Evolutionary conservation across 495 filamentous ascomycete species (phyloP).

Genomic region (Trichocladium uniseriatum): DNA sequence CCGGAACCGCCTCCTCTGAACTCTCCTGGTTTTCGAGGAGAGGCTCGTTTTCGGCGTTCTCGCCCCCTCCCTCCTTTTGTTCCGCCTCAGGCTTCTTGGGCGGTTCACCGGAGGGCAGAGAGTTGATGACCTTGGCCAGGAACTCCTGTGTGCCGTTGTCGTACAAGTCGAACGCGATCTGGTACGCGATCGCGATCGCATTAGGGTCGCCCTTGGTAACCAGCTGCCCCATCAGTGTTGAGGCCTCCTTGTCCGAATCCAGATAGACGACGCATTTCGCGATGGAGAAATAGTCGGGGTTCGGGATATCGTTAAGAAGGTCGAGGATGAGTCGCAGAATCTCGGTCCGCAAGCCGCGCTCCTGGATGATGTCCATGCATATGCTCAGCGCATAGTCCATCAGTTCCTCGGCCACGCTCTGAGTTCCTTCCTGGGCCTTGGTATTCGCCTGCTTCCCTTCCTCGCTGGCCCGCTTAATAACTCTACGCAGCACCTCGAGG

Average conservation of each 20-base stretch:
- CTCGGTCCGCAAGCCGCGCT: constrained; percentile 68
- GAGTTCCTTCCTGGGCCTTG: constrained; percentile 35
- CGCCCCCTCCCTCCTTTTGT: constrained; percentile 43
- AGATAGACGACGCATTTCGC: constrained; percentile 97
- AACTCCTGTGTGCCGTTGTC: constrained; percentile 98
- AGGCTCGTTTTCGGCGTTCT: constrained; percentile 38
- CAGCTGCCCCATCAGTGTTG: constrained; percentile 73
- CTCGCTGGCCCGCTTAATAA: constrained; percentile 72
- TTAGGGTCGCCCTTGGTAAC: constrained; percentile 67
- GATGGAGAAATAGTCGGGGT: constrained; percentile 95
- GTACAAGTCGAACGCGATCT: constrained; percentile 95
- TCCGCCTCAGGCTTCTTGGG: constrained; percentile 43
- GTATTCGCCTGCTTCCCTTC: constrained; percentile 63
- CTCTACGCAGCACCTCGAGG: constrained; percentile 75
- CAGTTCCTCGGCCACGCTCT: constrained; percentile 72
- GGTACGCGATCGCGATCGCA: constrained; percentile 80
- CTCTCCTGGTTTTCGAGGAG: constrained; percentile 32
- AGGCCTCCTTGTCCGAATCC: constrained; percentile 83
- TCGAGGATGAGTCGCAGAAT: constrained; percentile 82
- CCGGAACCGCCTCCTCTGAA: constrained; percentile 32
- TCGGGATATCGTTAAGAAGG: constrained; percentile 76
- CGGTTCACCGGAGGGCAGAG: constrained; percentile 55
- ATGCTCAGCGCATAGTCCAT: constrained; percentile 96
- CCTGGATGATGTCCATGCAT: constrained; percentile 96
- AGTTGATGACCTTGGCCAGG: constrained; percentile 75